A percentile compares a stretch with the other conserved stretches of the same genome.
Evolutionary conservation across 352 stramenopile species (phyloP).

Genomic region (Phytophthora ramorum): DNA sequence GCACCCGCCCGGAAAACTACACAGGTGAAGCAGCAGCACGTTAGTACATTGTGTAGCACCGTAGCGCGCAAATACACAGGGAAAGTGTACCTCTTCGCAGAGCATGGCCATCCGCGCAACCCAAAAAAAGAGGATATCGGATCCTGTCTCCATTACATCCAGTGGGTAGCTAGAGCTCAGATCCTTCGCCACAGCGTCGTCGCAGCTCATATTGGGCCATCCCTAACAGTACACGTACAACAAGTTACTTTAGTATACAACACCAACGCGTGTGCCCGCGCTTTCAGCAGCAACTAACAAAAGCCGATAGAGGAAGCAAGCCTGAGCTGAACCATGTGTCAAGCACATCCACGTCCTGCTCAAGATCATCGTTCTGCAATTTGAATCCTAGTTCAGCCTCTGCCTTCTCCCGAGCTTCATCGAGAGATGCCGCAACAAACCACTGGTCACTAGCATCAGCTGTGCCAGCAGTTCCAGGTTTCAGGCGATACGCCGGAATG

Average conservation of each 20-base stretch:
- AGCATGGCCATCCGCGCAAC: slow-evolving; percentile 99
- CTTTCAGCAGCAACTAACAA: slow-evolving; percentile 45
- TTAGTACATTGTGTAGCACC: neutral
- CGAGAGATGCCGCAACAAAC: slow-evolving; percentile 95
- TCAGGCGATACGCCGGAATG: slow-evolving; percentile 97
- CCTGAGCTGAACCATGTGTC: slow-evolving; percentile 99
- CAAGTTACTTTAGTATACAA: slow-evolving; percentile 10
- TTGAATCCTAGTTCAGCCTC: slow-evolving; percentile 78
- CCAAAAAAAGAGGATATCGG: slow-evolving; percentile 99
- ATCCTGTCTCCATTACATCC: slow-evolving; percentile 90
- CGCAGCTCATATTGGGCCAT: slow-evolving; percentile 92
- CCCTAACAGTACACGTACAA: slow-evolving; percentile 74
- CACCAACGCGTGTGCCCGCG: slow-evolving; percentile 45
- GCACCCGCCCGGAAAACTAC: slow-evolving; percentile 93
- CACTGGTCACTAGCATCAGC: slow-evolving; percentile 72
- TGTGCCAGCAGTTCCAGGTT: slow-evolving; percentile 14
- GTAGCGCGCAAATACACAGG: neutral
- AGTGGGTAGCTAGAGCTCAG: slow-evolving; percentile 62
- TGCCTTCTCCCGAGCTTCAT: slow-evolving; percentile 92
- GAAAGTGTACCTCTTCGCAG: slow-evolving; percentile 91
- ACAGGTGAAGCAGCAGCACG: neutral
- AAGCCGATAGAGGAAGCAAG: slow-evolving; percentile 93
- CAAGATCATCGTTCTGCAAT: slow-evolving; percentile 83
- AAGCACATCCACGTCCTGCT: slow-evolving; percentile 99
- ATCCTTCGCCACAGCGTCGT: slow-evolving; percentile 32